Conservation (phyloP, 495 filamentous ascomycete species). For the Tuber microsphaerosporum region DNA sequence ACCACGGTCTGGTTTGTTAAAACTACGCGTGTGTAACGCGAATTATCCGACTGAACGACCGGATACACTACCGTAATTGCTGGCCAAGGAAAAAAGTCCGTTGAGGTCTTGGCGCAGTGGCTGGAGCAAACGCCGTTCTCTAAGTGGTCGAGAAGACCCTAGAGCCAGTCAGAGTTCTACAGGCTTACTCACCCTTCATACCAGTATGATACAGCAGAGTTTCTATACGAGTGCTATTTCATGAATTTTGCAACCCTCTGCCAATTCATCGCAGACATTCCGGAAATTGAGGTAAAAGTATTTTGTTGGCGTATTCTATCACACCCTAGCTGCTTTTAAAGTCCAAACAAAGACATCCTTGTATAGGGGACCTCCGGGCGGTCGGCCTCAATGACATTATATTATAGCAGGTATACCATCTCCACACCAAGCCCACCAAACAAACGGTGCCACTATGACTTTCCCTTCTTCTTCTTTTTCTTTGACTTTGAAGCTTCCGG, state of each 20-base stretch:
- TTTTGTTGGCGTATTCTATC: not conserved
- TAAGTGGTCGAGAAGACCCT: too few relatives aligned
- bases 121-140: too few relatives aligned
- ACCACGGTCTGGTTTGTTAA: too few relatives aligned
- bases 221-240: not conserved
- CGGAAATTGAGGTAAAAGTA: not conserved
- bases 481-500: slow-evolving; percentile 19
- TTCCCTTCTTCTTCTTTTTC: slow-evolving; percentile 38
- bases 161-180: too few relatives aligned
- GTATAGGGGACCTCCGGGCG: not conserved
- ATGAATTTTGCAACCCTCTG: not conserved
- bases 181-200: too few relatives aligned
- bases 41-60: too few relatives aligned
- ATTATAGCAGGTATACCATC: not conserved
- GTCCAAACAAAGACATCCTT: not conserved
- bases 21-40: too few relatives aligned
- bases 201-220: not conserved
- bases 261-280: not conserved
- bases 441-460: slow-evolving; percentile 11
- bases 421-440: not conserved
- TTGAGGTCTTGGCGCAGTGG: too few relatives aligned
- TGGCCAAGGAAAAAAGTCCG: too few relatives aligned
- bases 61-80: too few relatives aligned
- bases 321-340: not conserved
- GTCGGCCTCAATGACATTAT: not conserved